Percentiles rank a stretch among this genome's conserved stretches.
These are phyloP conservation scores for Epichloe brachyelytri DNA, from an alignment of 2,329 filamentous ascomycete genomes.

Conservation along the genomic window DNA sequence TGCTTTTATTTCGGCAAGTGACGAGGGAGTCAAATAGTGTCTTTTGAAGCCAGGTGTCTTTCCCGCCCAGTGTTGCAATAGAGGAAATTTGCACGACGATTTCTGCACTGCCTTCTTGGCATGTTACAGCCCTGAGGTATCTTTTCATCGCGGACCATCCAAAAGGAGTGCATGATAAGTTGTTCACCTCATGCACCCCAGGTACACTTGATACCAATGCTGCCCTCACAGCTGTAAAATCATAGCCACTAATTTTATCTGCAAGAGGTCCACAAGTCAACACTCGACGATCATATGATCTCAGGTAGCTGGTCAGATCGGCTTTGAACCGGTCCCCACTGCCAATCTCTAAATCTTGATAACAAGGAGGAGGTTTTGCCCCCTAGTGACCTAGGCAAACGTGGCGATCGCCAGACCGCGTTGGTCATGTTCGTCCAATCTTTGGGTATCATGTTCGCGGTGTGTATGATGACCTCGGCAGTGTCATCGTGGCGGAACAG, in stretches of 20 bases:
- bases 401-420: conserved; percentile 65
- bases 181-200: conserved; percentile 43
- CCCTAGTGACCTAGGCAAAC: conserved; percentile 39
- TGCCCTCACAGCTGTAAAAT: conserved; percentile 58
- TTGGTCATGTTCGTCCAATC: conserved; percentile 88
- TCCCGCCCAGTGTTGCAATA: conserved; percentile 63
- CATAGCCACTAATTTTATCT: conserved; percentile 44
- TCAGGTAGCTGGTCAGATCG: conserved; percentile 62
- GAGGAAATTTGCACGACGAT: conserved; percentile 62
- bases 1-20: conserved; percentile 14
- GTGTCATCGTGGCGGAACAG: conserved; percentile 63
- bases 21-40: conserved; percentile 44
- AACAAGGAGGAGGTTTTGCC: background rate
- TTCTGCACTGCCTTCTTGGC: conserved; percentile 26
- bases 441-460: conserved; percentile 77
- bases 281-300: conserved; percentile 49
- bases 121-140: conserved; percentile 41
- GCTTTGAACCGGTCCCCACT: conserved; percentile 60
- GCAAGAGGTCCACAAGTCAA: conserved; percentile 41
- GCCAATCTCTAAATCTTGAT: conserved; percentile 25
- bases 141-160: conserved; percentile 61
- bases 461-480: conserved; percentile 73
- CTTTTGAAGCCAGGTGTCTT: conserved; percentile 57
- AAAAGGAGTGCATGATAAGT: conserved; percentile 46
- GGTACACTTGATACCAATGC: conserved; percentile 71